Evolutionary conservation across 164 flowering plant genomes (phyloP), one percentile per base, ranked within the genome.

Genomic region (Sedum album): DNA sequence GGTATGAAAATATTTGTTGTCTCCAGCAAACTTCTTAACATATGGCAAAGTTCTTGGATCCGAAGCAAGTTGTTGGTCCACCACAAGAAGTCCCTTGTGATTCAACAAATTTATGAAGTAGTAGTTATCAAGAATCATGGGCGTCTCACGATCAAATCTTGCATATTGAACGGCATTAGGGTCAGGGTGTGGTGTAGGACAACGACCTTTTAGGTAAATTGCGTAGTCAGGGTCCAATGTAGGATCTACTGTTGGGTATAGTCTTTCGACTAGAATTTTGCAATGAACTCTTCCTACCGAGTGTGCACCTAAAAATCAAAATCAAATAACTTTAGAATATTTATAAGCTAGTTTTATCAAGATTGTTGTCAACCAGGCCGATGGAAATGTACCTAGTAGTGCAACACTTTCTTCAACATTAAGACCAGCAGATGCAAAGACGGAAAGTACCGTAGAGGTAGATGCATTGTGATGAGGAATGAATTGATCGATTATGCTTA

Each of bases 281-380:
- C 98, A 93, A 70, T 91, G 98, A 15, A 84, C 86, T 72, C 96
- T 72, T 6, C 98, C 98, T 0, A 93, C 93, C 0, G 98, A 89
- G 68, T 93, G 98, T 66, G 92, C 96, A 23, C 98, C 97, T 93
- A 72, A 14, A 76, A 10, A 51, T 10, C 11, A 65, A 38, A 65
- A 35, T 38, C 66, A 64, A 33, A 64, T n/a, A 35, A 64, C 10
- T 15, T 5, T n/a, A n/a, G 10, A n/a, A 5, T 23, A 20, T 55
- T 49, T 49, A 20, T 49, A 49, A 49, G 55, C 5, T 20, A 14
- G 42, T 39, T 39, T 1, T 39, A 39, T 39, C 42, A 39, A 14
- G 13, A 39, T 39, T 14, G 6, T 39, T 39, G 42, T 5, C 1
- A 14, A 39, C 13, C 13, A 39, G 48, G 48, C 48, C n/a, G 17